These are phyloP conservation scores for Tetrapisispora phaffii DNA, from an alignment of 805 yeast genomes.

Conservation along the genomic window DNA sequence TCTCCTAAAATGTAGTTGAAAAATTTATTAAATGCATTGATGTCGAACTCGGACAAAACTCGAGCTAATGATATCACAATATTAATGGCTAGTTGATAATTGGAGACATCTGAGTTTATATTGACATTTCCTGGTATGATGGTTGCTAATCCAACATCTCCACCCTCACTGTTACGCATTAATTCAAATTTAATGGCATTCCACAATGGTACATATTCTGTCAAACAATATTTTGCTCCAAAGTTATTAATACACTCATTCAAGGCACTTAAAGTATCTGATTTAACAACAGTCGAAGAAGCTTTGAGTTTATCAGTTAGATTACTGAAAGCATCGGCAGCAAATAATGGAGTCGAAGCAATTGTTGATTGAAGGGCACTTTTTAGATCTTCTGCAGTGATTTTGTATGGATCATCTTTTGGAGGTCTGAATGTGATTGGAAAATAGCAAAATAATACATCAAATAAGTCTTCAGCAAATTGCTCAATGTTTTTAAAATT, in stretches of 20 bases:
- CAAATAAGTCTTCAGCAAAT: constrained; percentile 62
- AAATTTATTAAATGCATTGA: constrained; percentile 31
- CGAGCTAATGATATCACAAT: constrained; percentile 38
- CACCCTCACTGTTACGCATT: constrained; percentile 63
- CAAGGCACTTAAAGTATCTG: constrained; percentile 63
- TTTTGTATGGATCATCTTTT: constrained; percentile 67
- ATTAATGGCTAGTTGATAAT: constrained; percentile 34
- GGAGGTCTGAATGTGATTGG: constrained; percentile 95
- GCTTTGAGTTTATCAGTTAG: constrained; percentile 72
- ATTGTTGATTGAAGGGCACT: constrained; percentile 49
- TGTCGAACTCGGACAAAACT: constrained; percentile 28
- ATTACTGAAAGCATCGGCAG: constrained; percentile 66
- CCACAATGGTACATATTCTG: constrained; percentile 71
- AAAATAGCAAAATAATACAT: constrained; percentile 85
- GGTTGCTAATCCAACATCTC: constrained; percentile 9
- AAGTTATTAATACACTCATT: constrained; percentile 46
- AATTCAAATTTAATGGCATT: constrained; percentile 81
- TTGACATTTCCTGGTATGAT: neutral
- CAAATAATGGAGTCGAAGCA: constrained; percentile 50
- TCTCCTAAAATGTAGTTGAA: constrained; percentile 39
- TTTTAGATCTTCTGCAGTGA: constrained; percentile 67
- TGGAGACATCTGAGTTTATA: constrained; percentile 22
- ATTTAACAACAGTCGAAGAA: constrained; percentile 59
- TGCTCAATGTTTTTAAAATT: constrained; percentile 29
- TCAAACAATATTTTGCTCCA: constrained; percentile 38